Base-by-base conservation (phyloP, 2,329 filamentous ascomycete genomes). In the Metarhizium guizhouense region DNA sequence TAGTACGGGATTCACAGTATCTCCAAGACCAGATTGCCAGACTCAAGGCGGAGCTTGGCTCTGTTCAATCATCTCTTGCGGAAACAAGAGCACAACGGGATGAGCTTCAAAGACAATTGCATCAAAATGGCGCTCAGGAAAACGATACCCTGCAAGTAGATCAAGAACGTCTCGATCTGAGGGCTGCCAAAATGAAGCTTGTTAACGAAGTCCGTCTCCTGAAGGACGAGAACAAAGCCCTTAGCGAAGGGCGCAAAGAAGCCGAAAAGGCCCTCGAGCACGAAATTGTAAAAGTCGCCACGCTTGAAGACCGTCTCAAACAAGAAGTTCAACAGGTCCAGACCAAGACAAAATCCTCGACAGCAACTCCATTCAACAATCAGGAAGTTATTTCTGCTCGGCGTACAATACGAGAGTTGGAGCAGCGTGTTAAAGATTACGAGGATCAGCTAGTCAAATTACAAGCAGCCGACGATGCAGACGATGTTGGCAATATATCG, bases 161-260 rank as follows among this genome's bases (percentile, higher is more conserved):
- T 61, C 81, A 85, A 58, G 87, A 90, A 64, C 84, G 85, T 60
- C 72, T 86, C 49, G 84, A 89, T 54, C 73, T 90, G 29, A 82
- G 85, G 18, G 83, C 84, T 32, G 72, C 81, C n/a, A 87, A 85
- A 65, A 72, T 84, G 59, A 86, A 84, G 63, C 76, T 88, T 18
- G 86, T 90, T 59, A 79, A 75, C 58, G 86, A 90, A 63, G 74
- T 87, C 16, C 81, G 83, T 47, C 77, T 84, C 13, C 72, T 88
- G 16, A 81, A 76, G 53, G 83, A 87, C 8, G 86, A 90, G 65
- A 85, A 84, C 62, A 76, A 75, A 55, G 67, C 74, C 1, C 70
- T 88, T 42, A 57, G 74, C 13, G 78, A 83, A 56, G 78, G 84
- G 58, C 82, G 81, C 36, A 73, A 80, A 45, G 72, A 76, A 1